A percentile compares a stretch with the other conserved stretches of the same genome.
Conservation (phyloP, 2,329 filamentous ascomycete species). For the Purpureocillium takamizusanense region DNA sequence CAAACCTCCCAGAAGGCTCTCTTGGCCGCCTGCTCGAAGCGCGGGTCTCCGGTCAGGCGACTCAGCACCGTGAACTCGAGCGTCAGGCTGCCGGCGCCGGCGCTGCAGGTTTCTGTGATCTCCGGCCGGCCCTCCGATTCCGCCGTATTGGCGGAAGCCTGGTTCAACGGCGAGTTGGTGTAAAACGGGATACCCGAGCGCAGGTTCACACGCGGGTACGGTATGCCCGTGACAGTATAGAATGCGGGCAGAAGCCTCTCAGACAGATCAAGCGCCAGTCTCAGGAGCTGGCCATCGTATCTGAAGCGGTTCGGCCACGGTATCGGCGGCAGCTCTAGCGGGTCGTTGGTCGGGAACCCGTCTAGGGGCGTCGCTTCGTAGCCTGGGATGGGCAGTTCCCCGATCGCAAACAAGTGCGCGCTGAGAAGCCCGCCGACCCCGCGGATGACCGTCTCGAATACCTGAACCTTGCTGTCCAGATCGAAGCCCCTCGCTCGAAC, state of each 20-base stretch:
- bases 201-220: slow-evolving; percentile 90
- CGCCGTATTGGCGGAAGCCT: slow-evolving; percentile 26
- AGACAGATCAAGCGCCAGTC: slow-evolving; percentile 80
- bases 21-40: slow-evolving; percentile 88
- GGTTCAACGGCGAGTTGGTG: slow-evolving; percentile 70
- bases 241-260: slow-evolving; percentile 84
- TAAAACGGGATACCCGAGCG: slow-evolving; percentile 90
- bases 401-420: slow-evolving; percentile 86
- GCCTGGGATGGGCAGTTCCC: slow-evolving; percentile 76
- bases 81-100: slow-evolving; percentile 89
- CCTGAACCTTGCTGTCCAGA: slow-evolving; percentile 94
- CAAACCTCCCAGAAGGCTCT: slow-evolving; percentile 97
- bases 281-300: slow-evolving; percentile 83
- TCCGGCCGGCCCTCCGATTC: slow-evolving; percentile 42
- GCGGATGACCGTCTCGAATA: slow-evolving; percentile 95
- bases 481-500: slow-evolving; percentile 75
- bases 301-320: slow-evolving; percentile 67
- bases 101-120: slow-evolving; percentile 92
- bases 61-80: slow-evolving; percentile 90
- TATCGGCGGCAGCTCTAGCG: slow-evolving; percentile 45
- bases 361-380: slow-evolving; percentile 48
- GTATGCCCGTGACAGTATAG: slow-evolving; percentile 81
- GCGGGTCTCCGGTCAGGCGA: slow-evolving; percentile 71
- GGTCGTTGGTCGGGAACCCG: slow-evolving; percentile 22
- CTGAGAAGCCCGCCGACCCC: slow-evolving; percentile 86